These are phyloP conservation scores for Verticillium alfalfae DNA, from an alignment of 2,329 filamentous ascomycete genomes.

Conservation along the genomic window DNA sequence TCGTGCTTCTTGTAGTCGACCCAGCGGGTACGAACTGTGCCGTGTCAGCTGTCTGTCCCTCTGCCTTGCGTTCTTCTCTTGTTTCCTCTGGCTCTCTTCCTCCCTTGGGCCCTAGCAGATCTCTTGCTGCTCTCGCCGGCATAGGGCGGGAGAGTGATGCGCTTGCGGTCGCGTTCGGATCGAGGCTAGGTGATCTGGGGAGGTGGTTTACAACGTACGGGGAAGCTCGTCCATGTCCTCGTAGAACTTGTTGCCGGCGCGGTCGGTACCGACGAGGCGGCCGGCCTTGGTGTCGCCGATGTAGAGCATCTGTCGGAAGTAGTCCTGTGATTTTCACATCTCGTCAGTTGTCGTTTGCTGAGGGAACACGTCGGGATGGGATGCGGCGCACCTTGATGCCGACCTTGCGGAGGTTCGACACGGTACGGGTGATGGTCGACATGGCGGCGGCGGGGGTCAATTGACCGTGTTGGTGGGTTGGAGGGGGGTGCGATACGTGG, in stretches of 20 bases:
- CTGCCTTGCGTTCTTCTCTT: constrained; percentile 1
- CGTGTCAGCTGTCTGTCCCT: constrained; percentile 1
- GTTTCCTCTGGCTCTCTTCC: neutral
- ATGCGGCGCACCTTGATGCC: constrained; percentile 68
- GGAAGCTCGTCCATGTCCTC: constrained; percentile 95
- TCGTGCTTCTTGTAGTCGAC: constrained; percentile 92
- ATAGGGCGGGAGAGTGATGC: too few species aligned
- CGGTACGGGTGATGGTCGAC: constrained; percentile 85
- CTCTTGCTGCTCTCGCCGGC: too few species aligned
- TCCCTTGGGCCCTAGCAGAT: neutral
- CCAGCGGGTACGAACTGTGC: constrained; percentile 85
- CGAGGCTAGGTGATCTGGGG: neutral
- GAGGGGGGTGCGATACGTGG: constrained; percentile 2
- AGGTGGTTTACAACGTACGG: constrained; percentile 45
- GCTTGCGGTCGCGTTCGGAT: neutral
- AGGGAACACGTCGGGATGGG: too few species aligned
- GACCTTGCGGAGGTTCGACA: constrained; percentile 81
- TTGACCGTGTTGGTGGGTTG: constrained; percentile 15
- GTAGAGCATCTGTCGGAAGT: constrained; percentile 82
- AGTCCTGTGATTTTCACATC: constrained; percentile 56
- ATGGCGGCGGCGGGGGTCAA: constrained; percentile 48
- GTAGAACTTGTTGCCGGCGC: constrained; percentile 95
- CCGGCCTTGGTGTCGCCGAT: constrained; percentile 93
- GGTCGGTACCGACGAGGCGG: constrained; percentile 75
- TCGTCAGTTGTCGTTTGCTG: neutral